A percentile compares a stretch with the other conserved stretches of the same genome.
phyloP scores from a whole-genome alignment of 176 grass and related monocot species.

The Dactylis glomerata region DNA sequence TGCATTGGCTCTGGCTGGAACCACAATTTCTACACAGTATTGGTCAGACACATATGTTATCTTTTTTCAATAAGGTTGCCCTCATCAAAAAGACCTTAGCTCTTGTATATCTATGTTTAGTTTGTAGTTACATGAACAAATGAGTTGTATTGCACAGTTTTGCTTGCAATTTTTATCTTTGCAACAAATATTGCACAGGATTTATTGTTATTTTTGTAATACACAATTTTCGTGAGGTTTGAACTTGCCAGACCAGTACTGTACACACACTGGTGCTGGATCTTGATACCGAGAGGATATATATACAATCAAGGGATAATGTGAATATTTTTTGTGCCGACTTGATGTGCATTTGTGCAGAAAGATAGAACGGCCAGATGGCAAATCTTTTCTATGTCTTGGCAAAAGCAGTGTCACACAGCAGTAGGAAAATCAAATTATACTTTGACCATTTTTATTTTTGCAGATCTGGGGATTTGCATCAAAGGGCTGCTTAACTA shows the following conservation, averaged over 20 bases:
- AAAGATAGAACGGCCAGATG: neutral
- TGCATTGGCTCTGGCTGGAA: slow-evolving; percentile 24
- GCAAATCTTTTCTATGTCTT: neutral
- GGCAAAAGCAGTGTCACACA: slow-evolving; percentile 23
- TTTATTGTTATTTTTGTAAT: slow-evolving; percentile 24
- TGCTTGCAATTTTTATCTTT: neutral
- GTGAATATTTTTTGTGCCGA: neutral
- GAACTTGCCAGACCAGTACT: neutral
- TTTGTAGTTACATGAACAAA: slow-evolving; percentile 34
- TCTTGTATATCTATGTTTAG: slow-evolving; percentile 41
- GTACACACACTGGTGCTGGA: neutral
- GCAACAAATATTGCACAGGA: slow-evolving; percentile 11
- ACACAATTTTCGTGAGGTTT: neutral
- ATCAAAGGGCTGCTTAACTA: slow-evolving; percentile 20
- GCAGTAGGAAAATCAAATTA: neutral
- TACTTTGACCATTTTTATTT: slow-evolving; percentile 24
- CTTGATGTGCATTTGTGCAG: slow-evolving; percentile 8
- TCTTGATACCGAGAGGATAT: neutral
- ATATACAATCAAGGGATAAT: neutral
- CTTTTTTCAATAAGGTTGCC: slow-evolving; percentile 38
- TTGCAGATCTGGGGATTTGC: neutral
- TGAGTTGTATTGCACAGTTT: slow-evolving; percentile 30
- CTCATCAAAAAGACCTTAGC: neutral
- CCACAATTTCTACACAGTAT: slow-evolving; percentile 11
- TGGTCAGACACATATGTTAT: slow-evolving; percentile 24